Evolutionary conservation across 2,329 filamentous ascomycete genomes (phyloP), one percentile per base, ranked within the genome.

Genomic region (Botryosphaeria dothidea): DNA sequence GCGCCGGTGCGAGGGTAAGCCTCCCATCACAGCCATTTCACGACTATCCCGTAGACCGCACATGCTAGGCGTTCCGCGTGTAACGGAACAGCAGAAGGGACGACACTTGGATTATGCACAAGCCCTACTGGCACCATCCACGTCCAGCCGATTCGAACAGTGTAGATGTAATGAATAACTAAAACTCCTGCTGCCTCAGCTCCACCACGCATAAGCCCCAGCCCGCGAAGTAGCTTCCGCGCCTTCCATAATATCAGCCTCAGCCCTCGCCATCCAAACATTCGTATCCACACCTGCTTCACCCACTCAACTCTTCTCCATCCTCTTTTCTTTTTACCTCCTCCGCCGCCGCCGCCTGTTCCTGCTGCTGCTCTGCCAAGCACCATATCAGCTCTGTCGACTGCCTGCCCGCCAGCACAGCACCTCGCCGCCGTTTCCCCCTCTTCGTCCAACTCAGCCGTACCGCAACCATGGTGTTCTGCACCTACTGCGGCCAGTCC

Each of bases 401-500:
- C 36, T 27, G 21, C 25, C n/a, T 3, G 23, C 52, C 52, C 7
- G 5, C 36, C 36, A 13, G 9, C 43, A 5, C 43, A 5, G 11
- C 43, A 17, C 25, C 27, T 29, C n/a, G 29, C 57, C 19, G 29
- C 19, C 58, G 21, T n/a, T 17, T 21, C 27, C 29, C 43, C 23
- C 13, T 34, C 25, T 3, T 49, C 36, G 65, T 65, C n/a, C 63
- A 51, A 62, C 68, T 9, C 56, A 46, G 56, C 21, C 56, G 17
- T 27, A 25, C 38, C 56, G 41, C 38, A 46, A 79, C 67, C 54
- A 83, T 84, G 82, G 81, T 83, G 31, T 84, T 82, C 72, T 84
- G 82, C 72, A 83, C 82, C 62, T 84, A 84, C 67, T 84, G 82
- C 69, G 82, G 82, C 31, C 80, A 83, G 75, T 82, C 80, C 49